Evolutionary conservation across 192 early-diverging fungal species (phyloP).

Genomic region (Coemansia sp.): DNA sequence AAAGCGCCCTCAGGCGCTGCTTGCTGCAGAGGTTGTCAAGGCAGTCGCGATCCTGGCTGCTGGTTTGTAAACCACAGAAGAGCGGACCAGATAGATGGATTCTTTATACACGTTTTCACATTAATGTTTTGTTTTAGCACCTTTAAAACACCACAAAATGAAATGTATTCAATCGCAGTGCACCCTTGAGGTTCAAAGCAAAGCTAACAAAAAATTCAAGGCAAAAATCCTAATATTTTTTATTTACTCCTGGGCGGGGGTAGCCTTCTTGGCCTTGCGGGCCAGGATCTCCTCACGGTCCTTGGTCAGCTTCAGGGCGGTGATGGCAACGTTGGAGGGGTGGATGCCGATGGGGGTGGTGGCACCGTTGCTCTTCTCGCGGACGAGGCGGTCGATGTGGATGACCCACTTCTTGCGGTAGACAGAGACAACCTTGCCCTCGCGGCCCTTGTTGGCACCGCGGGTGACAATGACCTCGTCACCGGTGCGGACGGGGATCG

Average conservation of each 20-base stretch:
- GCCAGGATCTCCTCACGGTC: conserved; percentile 88
- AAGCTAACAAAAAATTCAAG: not conserved
- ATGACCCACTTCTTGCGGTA: conserved; percentile 99
- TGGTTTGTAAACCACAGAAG: no score
- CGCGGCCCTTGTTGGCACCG: conserved; percentile 94
- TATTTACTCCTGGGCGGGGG: no score
- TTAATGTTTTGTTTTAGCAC: not conserved
- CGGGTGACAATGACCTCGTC: conserved; percentile 97
- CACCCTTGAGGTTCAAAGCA: no score
- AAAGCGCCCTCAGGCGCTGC: conserved; percentile 29
- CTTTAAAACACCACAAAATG: not conserved
- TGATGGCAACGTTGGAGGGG: conserved; percentile 99
- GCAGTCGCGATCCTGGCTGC: no score
- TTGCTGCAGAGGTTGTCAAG: conserved; percentile 21
- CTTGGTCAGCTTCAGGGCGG: conserved; percentile 93
- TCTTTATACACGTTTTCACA: no score
- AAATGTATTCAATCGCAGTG: not conserved
- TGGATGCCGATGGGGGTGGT: conserved; percentile 90
- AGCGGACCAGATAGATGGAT: no score
- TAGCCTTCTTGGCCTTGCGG: conserved; percentile 71
- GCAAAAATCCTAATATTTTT: no score
- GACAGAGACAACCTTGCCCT: conserved; percentile 93
- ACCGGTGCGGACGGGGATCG: conserved; percentile 95
- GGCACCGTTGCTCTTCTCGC: conserved; percentile 97
- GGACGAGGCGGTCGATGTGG: conserved; percentile 94